phyloP scores from a whole-genome alignment of 2,329 filamentous ascomycete genomes.

The Amesomyces nigricolor region DNA sequence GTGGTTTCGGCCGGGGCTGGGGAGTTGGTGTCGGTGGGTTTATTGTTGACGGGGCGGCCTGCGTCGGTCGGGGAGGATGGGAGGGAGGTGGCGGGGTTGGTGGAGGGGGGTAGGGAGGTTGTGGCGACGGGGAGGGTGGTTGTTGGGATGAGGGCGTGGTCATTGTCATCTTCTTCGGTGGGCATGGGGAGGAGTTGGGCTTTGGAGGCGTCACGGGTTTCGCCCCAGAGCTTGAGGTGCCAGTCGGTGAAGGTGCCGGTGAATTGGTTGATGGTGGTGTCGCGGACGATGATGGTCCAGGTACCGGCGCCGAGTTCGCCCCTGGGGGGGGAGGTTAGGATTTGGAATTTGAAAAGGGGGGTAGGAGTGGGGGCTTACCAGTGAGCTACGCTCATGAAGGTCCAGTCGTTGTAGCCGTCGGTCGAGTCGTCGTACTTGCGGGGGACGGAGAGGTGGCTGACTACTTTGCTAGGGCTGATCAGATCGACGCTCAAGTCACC shows the following conservation, averaged over 20 bases:
- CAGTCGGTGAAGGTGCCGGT: constrained; percentile 81
- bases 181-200: constrained; percentile 76
- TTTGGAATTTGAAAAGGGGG: background rate
- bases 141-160: constrained; percentile 64
- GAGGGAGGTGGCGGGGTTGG: constrained; percentile 34
- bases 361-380: constrained; percentile 56
- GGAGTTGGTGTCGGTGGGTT: constrained; percentile 30
- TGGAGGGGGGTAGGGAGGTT: constrained; percentile 51
- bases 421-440: constrained; percentile 62
- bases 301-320: constrained; percentile 81
- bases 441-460: constrained; percentile 76
- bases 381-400: constrained; percentile 96
- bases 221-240: constrained; percentile 92
- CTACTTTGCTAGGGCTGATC: constrained; percentile 72
- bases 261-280: constrained; percentile 70
- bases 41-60: constrained; percentile 53
- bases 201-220: constrained; percentile 69
- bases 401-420: constrained; percentile 86
- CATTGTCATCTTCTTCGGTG: constrained; percentile 72
- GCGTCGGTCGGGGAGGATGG: constrained; percentile 56
- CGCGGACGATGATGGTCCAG: constrained; percentile 88
- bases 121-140: constrained; percentile 58
- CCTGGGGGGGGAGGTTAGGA: constrained; percentile 46
- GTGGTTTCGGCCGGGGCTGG: constrained; percentile 26
- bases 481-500: constrained; percentile 92